Evolutionary conservation across 345 rosid species (phyloP).

Genomic region (Excoecaria agallocha): DNA sequence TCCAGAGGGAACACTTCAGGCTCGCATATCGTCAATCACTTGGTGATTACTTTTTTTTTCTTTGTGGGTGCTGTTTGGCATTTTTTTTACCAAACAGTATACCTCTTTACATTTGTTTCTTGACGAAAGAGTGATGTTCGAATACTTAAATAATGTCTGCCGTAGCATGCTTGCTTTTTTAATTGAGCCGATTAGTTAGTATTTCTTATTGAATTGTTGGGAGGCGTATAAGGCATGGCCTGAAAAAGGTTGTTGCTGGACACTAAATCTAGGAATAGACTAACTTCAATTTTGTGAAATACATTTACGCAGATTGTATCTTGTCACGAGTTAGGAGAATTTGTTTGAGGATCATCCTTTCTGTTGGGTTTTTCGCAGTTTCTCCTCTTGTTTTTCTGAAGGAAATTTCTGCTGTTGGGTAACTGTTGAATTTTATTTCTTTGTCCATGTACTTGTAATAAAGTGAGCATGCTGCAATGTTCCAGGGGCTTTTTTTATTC

Average conservation of each 20-base stretch:
- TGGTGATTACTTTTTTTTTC: slow-evolving; percentile 50
- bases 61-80: neutral
- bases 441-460: neutral
- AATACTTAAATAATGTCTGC: too few relatives aligned
- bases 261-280: neutral
- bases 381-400: neutral
- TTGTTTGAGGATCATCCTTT: too few relatives aligned
- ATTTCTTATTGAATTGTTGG: neutral
- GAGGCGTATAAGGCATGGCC: neutral
- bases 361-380: neutral
- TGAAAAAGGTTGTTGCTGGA: neutral
- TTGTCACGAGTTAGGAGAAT: too few relatives aligned
- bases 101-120: neutral
- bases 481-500: too few relatives aligned
- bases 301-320: too few relatives aligned
- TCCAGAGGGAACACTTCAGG: slow-evolving; percentile 99
- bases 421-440: neutral
- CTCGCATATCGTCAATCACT: slow-evolving; percentile 96
- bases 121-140: too few relatives aligned
- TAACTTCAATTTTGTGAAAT: neutral
- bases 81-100: neutral
- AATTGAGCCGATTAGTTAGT: neutral
- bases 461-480: too few relatives aligned
- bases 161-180: neutral
- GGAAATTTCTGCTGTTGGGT: neutral